These are phyloP conservation scores for Mycena rosella DNA, from an alignment of 768 basidiomycete species.

Conservation along the genomic window DNA sequence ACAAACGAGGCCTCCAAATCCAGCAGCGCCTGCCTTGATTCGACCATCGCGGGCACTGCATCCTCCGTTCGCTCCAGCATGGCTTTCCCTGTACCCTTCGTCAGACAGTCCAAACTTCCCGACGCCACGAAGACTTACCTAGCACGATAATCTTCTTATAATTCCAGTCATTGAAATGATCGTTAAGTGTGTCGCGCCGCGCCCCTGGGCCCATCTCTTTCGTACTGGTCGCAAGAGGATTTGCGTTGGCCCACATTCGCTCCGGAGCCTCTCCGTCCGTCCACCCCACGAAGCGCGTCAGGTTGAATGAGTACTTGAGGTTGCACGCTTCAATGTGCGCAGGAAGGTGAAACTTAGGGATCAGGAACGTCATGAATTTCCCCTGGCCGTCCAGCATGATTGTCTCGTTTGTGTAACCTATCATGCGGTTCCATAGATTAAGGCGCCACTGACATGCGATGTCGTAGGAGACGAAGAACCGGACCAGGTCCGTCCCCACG, in stretches of 20 bases:
- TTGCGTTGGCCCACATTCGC: slow-evolving; percentile 46
- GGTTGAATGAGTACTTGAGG: slow-evolving; percentile 40
- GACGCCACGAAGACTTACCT: background rate
- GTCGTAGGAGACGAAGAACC: slow-evolving; percentile 43
- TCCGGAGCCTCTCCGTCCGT: slow-evolving; percentile 53
- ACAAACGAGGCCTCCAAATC: background rate
- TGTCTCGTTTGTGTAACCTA: slow-evolving; percentile 14
- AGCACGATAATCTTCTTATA: slow-evolving; percentile 1
- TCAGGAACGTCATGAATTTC: slow-evolving; percentile 34
- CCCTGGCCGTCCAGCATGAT: slow-evolving; percentile 5
- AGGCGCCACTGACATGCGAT: slow-evolving; percentile 32
- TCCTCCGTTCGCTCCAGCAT: background rate
- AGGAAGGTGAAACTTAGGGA: slow-evolving; percentile 47
- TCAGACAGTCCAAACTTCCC: background rate
- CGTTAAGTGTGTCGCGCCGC: slow-evolving; percentile 44
- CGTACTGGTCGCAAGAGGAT: slow-evolving; percentile 43
- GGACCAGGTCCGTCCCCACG: background rate
- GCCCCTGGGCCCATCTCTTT: slow-evolving; percentile 51
- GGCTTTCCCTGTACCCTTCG: too few relatives aligned
- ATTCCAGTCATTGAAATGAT: slow-evolving; percentile 34
- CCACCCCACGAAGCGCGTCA: slow-evolving; percentile 38
- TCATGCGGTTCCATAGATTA: slow-evolving; percentile 30
- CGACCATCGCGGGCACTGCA: slow-evolving; percentile 1
- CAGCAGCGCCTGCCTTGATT: background rate
- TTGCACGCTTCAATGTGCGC: slow-evolving; percentile 42